Base-by-base conservation (phyloP, 108 stramenopile genomes). In the Nitzschia sp. region DNA sequence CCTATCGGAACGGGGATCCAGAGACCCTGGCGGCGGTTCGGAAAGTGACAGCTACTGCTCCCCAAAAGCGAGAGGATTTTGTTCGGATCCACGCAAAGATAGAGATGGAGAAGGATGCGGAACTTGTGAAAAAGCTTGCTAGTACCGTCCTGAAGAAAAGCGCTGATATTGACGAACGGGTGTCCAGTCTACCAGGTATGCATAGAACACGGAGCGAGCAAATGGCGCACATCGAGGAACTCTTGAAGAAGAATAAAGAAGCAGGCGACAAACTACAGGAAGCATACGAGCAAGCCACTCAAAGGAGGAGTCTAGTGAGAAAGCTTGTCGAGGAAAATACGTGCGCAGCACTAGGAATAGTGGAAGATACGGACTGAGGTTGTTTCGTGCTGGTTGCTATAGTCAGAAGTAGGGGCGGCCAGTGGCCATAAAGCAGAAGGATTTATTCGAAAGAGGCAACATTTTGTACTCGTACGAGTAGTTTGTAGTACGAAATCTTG, bases 171-270 rank as follows among this genome's bases (percentile, higher is more conserved):
- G 83, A 95, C 67, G 68, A 78, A 16, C 79, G 81, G 8, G 91
- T 95, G 28, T 63, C 80, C 21, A 60, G 29, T 13, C 60, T 95
- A 45, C 87, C 90, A 0, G 89, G 93, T 0, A 90, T 91, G 90
- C 34, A 78, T 33, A 78, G 91, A 30, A 95, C 88, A 26, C 66
- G 75, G 46, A 55, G 75, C 15, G 71, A 85, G 71, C 93, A 95
- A 70, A 79, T 90, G 82, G 68, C 72, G 17, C 63, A 70, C 5
- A 92, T 95, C 52, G 72, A 79, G 45, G 76, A 86, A 25, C 63
- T 95, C 64, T 55, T 95, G 2, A 48, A 73, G 45, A 48, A 74
- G 48, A 90, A 92, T 78, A 72, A 71, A 8, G 33, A 61, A 11
- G 78, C 76, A 13, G 69, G 54, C 11, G 62, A 63, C 45, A 80